Evolutionary conservation across 2,329 filamentous ascomycete genomes (phyloP), one percentile per base, ranked within the genome.

Genomic region (Ilyonectria robusta): DNA sequence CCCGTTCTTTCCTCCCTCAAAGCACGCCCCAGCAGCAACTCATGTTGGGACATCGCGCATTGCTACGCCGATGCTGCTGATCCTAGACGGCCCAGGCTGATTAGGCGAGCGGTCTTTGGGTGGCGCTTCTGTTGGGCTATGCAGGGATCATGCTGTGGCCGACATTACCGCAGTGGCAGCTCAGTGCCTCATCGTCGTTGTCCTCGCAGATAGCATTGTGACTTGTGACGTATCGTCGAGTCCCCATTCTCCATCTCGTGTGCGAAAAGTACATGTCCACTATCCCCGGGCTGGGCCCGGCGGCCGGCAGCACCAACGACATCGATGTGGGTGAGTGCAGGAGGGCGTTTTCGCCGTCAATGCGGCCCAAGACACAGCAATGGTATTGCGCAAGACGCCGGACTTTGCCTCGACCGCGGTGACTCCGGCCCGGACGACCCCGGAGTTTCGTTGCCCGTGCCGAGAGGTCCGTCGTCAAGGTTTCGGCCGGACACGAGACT

Each of bases 401-500:
- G 51, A 50, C 48, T 48, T 57, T 58, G 31, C 47, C 46, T 65
- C 40, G 59, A 53, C 40, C 54, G 51, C 69, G 37, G 42, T 50
- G 11, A 59, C 21, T 37, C 67, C 66, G 66, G 66, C 19, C 64
- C 66, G 72, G 59, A 26, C n/a, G 56, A 42, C 50, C 33, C 66
- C 62, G 67, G 69, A 66, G 48, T 50, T 58, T 67, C 61, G 62
- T 46, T 47, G 26, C n/a, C 62, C 62, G 56, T 50, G 62, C 62
- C 56, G 62, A 60, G 42, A 37, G 50, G 50, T 42, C 40, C 21
- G 55, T 44, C 35, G 61, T 40, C 55, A 46, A 42, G 37, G 62
- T 40, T 59, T 65, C 62, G 50, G 62, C 62, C 40, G 44, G 50
- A 29, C 50, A 60, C 42, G 19, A 59, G 42, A 26, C 37, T 35